Base-by-base conservation (phyloP, 2,329 filamentous ascomycete species). In the Stemphylium beticola region DNA sequence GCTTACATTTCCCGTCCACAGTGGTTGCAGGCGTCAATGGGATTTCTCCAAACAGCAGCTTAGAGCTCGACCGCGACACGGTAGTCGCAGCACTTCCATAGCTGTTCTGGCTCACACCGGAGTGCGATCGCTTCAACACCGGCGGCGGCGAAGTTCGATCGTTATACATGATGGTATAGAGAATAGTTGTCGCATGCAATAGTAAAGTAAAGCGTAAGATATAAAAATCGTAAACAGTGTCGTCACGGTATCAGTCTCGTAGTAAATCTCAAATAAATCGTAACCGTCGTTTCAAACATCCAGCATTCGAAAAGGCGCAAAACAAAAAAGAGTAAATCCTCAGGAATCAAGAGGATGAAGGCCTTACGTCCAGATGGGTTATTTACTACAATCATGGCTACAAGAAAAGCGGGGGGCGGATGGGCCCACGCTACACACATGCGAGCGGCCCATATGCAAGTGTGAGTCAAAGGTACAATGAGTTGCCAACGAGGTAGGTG, bases 21-120 rank as follows among this genome's bases (percentile, higher is more conserved):
- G 68, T 73, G 15, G 71, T 73, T 50, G 69, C 71, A 58, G 77
- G 77, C 40, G 74, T 76, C 54, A 74, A 72, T 57, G 79, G 77
- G 53, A 82, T 81, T 62, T 82, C 80, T 57, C 80, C 80, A 71
- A 82, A 82, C 57, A 82, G 67, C 50, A 79, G 67, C 72, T 69
- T 75, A 14, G 72, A 75, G 62, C 71, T 76, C 38, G 72, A 59
- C 47, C 68, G 71, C 57, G 71, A 75, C 43, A 66, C 66, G n/a
- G 69, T 71, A 14, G 73, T 75, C 29, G 69, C 68, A 51, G 53
- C 55, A 24, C 60, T 64, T 24, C 58, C 69, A 65, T 75, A 68
- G 57, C 72, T 76, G 47, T 62, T 70, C 15, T 74, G 71, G 57
- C 74, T 77, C 55, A 72, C 71, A 50, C 63, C 67, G 14, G 72